Evolutionary conservation across 2,329 filamentous ascomycete genomes (phyloP), one percentile per base, ranked within the genome.

Genomic region (Fusarium buxicola): DNA sequence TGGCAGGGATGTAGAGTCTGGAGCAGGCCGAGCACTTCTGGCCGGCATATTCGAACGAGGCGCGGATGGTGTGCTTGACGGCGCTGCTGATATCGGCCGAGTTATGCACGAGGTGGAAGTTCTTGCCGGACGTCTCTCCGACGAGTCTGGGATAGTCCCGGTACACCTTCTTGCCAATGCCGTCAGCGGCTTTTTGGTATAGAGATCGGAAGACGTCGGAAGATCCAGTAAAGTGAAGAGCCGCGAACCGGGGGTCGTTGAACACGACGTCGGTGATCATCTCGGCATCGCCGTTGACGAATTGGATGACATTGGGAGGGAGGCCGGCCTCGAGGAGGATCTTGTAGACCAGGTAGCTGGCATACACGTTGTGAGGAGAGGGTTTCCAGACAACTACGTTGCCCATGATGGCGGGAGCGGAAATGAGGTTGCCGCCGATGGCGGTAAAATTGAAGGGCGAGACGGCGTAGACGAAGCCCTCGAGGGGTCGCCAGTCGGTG

Each of bases 391-490:
- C 79, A 3, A 96, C 92, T 2, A 97, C 94, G 76, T 97, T 97
- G 58, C 94, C 94, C 84, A 97, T 88, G 50, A 97, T 80, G 0
- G 92, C 92, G 5, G 94, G 92, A 1, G 91, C 89, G 25, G 87
- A 89, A 13, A 90, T 86, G 34, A 97, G 82, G 78, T 96, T 97
- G 52, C 89, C 94, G 11, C 88, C 92, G 69, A 97, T 96, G 59
- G 94, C 94, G n/a, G 93, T 97, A 79, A 97, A 97, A 82, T 97
- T 97, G 85, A 97, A 97, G 32, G 94, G 94, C 44, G 89, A 92
- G 69, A 97, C 87, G 31, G 93, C 93, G 75, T 97, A 97, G 60
- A 97, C 92, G 76, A 97, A 97, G 12, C 94, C 94, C 76, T 97
- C 94, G 4, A 97, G 85, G 9, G 94, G 89, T 9, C 39, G 49